Percentiles rank a stretch among this genome's conserved stretches.
These are phyloP conservation scores for Neofusicoccum umdonicola DNA, from an alignment of 2,329 filamentous ascomycete genomes.

Conservation along the genomic window DNA sequence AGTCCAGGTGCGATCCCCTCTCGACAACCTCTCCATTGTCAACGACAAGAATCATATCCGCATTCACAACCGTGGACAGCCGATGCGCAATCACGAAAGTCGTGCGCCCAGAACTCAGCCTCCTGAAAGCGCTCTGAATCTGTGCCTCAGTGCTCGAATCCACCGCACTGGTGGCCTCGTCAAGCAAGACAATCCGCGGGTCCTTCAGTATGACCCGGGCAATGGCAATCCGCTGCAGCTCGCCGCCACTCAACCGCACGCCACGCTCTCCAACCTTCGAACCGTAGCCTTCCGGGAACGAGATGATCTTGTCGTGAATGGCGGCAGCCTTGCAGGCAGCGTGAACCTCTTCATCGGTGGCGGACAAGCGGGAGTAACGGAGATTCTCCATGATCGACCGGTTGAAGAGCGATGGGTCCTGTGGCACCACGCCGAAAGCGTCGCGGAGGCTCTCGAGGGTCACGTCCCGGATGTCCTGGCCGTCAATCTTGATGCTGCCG, in stretches of 20 bases:
- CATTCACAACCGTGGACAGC: slow-evolving; percentile 74
- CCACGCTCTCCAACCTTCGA: slow-evolving; percentile 75
- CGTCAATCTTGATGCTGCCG: slow-evolving; percentile 53
- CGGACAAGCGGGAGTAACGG: slow-evolving; percentile 48
- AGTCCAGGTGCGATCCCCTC: slow-evolving; percentile 70
- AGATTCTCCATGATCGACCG: slow-evolving; percentile 41
- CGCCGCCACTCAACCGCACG: slow-evolving; percentile 77
- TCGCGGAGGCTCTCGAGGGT: slow-evolving; percentile 54
- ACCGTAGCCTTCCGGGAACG: slow-evolving; percentile 59
- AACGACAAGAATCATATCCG: slow-evolving; percentile 75
- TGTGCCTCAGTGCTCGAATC: slow-evolving; percentile 55
- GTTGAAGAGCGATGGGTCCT: slow-evolving; percentile 43
- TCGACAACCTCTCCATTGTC: slow-evolving; percentile 69
- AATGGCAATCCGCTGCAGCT: slow-evolving; percentile 79
- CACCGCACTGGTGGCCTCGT: slow-evolving; percentile 72
- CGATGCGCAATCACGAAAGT: slow-evolving; percentile 78
- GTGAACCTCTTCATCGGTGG: slow-evolving; percentile 50
- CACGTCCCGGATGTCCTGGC: slow-evolving; percentile 54
- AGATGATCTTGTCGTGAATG: slow-evolving; percentile 1
- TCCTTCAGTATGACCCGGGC: slow-evolving; percentile 67
- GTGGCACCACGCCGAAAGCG: slow-evolving; percentile 43
- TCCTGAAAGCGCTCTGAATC: slow-evolving; percentile 58
- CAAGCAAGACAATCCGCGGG: slow-evolving; percentile 66
- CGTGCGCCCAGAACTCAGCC: slow-evolving; percentile 61
- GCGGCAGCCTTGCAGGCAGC: slow-evolving; percentile 38